Percentiles rank a stretch among this genome's conserved stretches.
Evolutionary conservation across 306 rosid species (phyloP).

Genomic region (Citrullus amarus): DNA sequence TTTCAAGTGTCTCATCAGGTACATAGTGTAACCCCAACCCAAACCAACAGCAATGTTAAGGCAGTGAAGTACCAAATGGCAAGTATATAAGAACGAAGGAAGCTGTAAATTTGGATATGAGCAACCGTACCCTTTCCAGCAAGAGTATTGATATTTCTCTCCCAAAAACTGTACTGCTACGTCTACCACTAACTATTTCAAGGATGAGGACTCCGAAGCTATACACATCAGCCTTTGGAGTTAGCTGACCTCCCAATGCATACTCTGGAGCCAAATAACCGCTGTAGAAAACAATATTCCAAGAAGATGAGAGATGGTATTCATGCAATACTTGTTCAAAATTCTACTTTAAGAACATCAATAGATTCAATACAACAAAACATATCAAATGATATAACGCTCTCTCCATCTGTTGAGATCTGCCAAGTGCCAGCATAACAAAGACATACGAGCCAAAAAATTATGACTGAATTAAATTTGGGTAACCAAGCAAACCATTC

Average conservation of each 20-base stretch:
- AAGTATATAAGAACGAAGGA: not conserved
- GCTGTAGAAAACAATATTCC: slow-evolving; percentile 31
- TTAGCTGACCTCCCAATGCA: slow-evolving; percentile 88
- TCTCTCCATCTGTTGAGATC: not conserved
- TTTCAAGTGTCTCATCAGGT: not conserved
- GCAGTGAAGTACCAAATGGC: not conserved
- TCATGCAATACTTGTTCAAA: not conserved
- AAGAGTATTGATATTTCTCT: slow-evolving; percentile 45
- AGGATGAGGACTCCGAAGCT: slow-evolving; percentile 88
- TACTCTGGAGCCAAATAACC: slow-evolving; percentile 98
- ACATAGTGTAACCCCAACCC: not conserved
- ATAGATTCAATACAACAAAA: not conserved
- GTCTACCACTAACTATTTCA: slow-evolving; percentile 66
- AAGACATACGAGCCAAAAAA: not conserved
- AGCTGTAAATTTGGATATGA: not conserved
- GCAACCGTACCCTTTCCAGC: slow-evolving; percentile 57
- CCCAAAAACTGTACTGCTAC: slow-evolving; percentile 49
- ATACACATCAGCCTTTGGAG: slow-evolving; percentile 78
- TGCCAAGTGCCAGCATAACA: not conserved
- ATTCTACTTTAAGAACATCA: not conserved
- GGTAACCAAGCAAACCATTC: not conserved
- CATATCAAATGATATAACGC: not conserved
- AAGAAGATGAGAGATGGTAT: not conserved
- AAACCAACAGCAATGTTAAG: not conserved
- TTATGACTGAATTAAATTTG: not conserved